phyloP scores from a whole-genome alignment of 768 basidiomycete species.

The Lentinula lateritia region DNA sequence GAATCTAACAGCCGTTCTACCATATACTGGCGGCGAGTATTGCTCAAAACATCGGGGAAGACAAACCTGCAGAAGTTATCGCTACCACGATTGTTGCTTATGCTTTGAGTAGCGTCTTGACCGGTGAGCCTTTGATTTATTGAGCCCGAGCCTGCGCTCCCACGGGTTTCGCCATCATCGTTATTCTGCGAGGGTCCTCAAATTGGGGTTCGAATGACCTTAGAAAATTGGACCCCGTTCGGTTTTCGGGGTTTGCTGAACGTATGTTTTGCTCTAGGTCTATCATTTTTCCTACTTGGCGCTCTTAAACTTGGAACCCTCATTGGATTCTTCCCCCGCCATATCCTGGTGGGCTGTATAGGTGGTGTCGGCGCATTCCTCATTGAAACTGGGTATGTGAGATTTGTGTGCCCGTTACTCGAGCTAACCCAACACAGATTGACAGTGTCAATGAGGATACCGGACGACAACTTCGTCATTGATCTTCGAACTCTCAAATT shows the following conservation, averaged over 20 bases:
- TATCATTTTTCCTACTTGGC: constrained; percentile 85
- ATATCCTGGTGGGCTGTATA: constrained; percentile 95
- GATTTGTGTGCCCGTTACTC: neutral
- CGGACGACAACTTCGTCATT: constrained; percentile 71
- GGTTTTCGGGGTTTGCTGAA: neutral
- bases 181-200: no score
- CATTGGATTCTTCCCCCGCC: constrained; percentile 94
- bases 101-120: constrained; percentile 81
- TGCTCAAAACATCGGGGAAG: constrained; percentile 63
- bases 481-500: constrained; percentile 58
- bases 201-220: no score
- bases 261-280: constrained; percentile 31
- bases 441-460: constrained; percentile 78
- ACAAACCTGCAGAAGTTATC: constrained; percentile 65
- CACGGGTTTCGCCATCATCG: no score
- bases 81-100: constrained; percentile 90
- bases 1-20: constrained; percentile 72
- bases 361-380: constrained; percentile 96
- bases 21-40: constrained; percentile 85
- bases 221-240: no score
- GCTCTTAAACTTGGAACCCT: constrained; percentile 76
- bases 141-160: neutral
- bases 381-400: constrained; percentile 74
- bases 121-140: constrained; percentile 44
- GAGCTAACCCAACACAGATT: constrained; percentile 38